phyloP scores from a whole-genome alignment of 164 flowering plant species.

The Nelumbo lutea region DNA sequence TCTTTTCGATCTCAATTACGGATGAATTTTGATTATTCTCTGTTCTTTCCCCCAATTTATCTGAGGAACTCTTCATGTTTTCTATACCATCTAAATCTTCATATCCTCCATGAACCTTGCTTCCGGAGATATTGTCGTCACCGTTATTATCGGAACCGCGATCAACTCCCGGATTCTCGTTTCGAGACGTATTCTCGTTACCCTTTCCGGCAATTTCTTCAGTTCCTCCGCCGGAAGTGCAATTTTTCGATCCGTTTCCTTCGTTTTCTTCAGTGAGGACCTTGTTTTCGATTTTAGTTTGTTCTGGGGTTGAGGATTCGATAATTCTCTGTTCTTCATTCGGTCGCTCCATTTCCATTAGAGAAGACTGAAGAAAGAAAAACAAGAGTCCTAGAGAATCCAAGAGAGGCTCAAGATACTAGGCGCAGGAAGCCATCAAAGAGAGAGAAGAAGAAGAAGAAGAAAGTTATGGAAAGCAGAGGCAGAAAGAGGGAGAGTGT shows the following conservation, averaged over 20 bases:
- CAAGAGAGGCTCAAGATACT: neutral
- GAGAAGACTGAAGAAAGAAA: neutral
- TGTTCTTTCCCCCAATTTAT: too few relatives aligned
- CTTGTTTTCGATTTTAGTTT: too few relatives aligned
- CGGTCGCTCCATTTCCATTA: neutral
- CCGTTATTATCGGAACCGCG: neutral
- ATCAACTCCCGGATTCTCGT: neutral
- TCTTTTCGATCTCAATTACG: neutral
- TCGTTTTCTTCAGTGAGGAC: too few relatives aligned
- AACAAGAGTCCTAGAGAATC: neutral
- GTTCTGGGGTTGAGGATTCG: neutral
- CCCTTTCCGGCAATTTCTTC: neutral
- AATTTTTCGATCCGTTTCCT: too few relatives aligned
- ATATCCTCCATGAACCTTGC: neutral
- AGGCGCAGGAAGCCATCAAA: neutral
- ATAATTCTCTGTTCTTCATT: neutral
- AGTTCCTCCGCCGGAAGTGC: neutral
- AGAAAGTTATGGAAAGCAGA: neutral
- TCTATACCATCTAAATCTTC: neutral
- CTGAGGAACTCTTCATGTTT: neutral
- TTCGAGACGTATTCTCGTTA: neutral
- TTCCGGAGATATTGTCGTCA: neutral
- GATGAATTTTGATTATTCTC: neutral
- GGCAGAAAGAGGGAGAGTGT: neutral
- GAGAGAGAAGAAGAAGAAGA: too few relatives aligned